Evolutionary conservation across 192 early-diverging fungal genomes (phyloP).

Genomic region (Helicostylum pulchrum): DNA sequence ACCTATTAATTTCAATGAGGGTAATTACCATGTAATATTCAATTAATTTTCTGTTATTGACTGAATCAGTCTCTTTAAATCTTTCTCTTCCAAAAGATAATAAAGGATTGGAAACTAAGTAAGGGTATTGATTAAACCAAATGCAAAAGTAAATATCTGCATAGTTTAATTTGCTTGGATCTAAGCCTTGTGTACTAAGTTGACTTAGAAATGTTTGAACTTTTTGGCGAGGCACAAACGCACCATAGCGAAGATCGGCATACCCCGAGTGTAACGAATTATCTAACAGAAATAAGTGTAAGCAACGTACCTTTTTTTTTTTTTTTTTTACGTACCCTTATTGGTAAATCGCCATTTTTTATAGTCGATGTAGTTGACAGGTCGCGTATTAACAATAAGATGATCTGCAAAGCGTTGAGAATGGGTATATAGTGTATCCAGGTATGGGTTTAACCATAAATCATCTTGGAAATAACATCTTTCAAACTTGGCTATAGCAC

Average conservation of each 20-base stretch:
- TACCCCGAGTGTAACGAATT: slow-evolving; percentile 47
- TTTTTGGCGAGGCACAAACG: slow-evolving; percentile 43
- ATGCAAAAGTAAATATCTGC: slow-evolving; percentile 56
- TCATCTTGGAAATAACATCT: slow-evolving; percentile 60
- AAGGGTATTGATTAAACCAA: slow-evolving; percentile 58
- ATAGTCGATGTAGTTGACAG: slow-evolving; percentile 46
- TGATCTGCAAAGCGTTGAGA: slow-evolving; percentile 42
- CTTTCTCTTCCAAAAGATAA: slow-evolving; percentile 43
- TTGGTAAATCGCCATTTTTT: slow-evolving; percentile 52
- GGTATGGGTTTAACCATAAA: slow-evolving; percentile 52
- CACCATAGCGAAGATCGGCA: slow-evolving; percentile 52
- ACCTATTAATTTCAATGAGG: background rate
- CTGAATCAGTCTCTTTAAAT: slow-evolving; percentile 41
- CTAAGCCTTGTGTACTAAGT: slow-evolving; percentile 34
- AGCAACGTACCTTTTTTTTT: too few relatives aligned
- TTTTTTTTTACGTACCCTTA: slow-evolving; percentile 32
- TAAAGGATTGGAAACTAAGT: slow-evolving; percentile 48
- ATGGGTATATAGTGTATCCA: slow-evolving; percentile 56
- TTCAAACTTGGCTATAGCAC: slow-evolving; percentile 44
- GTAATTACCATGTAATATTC: slow-evolving; percentile 28
- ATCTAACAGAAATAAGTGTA: slow-evolving; percentile 11
- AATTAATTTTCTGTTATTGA: slow-evolving; percentile 49
- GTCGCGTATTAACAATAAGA: slow-evolving; percentile 50
- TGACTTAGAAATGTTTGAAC: slow-evolving; percentile 48
- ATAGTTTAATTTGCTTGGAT: slow-evolving; percentile 38